These are phyloP conservation scores for Decorospora gaudefroyi DNA, from an alignment of 2,329 filamentous ascomycete species.

Conservation along the genomic window DNA sequence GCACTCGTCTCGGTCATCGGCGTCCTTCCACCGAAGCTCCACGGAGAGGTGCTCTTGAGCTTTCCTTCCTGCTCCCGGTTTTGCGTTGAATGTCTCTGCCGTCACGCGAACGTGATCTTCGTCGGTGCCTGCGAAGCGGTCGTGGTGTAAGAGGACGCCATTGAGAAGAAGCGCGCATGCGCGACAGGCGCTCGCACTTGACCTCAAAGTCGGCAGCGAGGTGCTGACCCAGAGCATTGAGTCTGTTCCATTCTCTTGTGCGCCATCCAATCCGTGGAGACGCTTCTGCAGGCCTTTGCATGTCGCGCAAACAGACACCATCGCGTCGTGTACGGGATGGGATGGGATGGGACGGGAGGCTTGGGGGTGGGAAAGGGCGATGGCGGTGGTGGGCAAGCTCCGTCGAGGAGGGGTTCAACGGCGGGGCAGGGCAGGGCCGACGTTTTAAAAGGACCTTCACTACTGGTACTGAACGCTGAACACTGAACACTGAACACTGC, in stretches of 20 bases:
- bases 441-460: no score
- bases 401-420: conserved; percentile 21
- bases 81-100: conserved; percentile 35
- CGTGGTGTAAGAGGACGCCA: conserved; percentile 41
- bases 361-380: conserved; percentile 9
- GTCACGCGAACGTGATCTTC: conserved; percentile 34
- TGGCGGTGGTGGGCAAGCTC: conserved; percentile 17
- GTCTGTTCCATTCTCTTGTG: conserved; percentile 20
- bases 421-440: conserved; percentile 4
- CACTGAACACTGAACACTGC: no score
- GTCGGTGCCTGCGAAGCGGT: conserved; percentile 30
- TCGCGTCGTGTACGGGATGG: conserved; percentile 14
- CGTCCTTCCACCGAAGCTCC: conserved; percentile 39
- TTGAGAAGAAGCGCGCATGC: conserved; percentile 43
- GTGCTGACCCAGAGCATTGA: conserved; percentile 35
- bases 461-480: no score
- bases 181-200: conserved; percentile 38
- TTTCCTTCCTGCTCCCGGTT: conserved; percentile 11
- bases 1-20: conserved; percentile 21
- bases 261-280: conserved; percentile 23
- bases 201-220: conserved; percentile 36
- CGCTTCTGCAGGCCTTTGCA: conserved; percentile 45
- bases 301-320: conserved; percentile 41
- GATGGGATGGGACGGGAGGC: conserved; percentile 1
- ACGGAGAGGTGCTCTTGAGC: conserved; percentile 43